These are phyloP conservation scores for Teunomyces panamensis DNA, from an alignment of 805 yeast genomes.

Conservation along the genomic window DNA sequence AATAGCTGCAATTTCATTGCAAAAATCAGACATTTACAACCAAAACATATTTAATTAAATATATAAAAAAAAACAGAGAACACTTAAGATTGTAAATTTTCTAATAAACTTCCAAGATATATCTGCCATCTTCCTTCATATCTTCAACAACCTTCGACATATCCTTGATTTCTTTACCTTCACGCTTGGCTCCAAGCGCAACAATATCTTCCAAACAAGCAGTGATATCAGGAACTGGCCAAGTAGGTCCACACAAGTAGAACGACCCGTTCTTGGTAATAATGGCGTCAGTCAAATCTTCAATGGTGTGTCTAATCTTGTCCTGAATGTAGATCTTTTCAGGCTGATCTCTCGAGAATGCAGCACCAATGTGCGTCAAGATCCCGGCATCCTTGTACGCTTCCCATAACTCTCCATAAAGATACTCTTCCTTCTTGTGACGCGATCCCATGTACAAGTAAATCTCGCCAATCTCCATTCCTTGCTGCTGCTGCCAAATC, in stretches of 20 bases:
- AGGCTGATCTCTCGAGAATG: constrained; percentile 96
- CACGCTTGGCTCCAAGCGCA: constrained; percentile 61
- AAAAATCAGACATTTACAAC: too few species aligned
- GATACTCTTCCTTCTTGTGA: constrained; percentile 91
- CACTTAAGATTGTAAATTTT: neutral
- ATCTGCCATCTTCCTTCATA: constrained; percentile 88
- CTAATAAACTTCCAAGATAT: constrained; percentile 89
- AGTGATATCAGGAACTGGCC: constrained; percentile 98
- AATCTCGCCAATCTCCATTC: constrained; percentile 83
- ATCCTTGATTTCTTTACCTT: constrained; percentile 63
- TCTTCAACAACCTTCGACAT: constrained; percentile 82
- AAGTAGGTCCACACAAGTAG: constrained; percentile 97
- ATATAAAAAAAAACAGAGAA: neutral
- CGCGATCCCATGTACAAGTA: constrained; percentile 90
- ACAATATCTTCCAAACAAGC: constrained; percentile 84
- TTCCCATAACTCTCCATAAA: constrained; percentile 97
- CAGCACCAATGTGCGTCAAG: constrained; percentile 94
- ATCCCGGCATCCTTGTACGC: constrained; percentile 91
- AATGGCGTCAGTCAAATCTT: constrained; percentile 74
- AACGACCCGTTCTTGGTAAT: constrained; percentile 79
- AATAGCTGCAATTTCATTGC: too few species aligned
- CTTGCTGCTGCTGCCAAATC: constrained; percentile 88
- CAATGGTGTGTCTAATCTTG: constrained; percentile 74
- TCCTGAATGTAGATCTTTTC: constrained; percentile 94
- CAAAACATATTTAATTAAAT: too few species aligned